Base-by-base conservation (phyloP, 805 yeast species). In the Kockiozyma suomiensis region DNA sequence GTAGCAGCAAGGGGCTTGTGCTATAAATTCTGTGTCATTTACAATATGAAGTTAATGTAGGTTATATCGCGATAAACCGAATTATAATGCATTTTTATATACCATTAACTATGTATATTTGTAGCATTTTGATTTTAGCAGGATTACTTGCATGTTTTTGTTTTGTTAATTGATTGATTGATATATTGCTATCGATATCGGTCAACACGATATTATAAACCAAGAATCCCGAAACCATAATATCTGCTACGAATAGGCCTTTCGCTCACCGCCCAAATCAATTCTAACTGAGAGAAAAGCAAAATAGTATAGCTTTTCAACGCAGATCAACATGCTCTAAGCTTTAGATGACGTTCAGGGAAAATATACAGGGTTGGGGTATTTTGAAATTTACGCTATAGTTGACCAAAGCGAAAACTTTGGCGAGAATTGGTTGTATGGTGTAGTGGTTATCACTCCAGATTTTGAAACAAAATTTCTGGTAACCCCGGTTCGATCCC, bases 401-500 rank as follows among this genome's bases (percentile, higher is more conserved):
- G 2, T 2, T 10, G 10, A 4, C 46, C 15, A 21, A 21, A 21
- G 15, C 8, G 8, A 15, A 10, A 41, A 19, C 7, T 21, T 41
- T 12, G 26, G 32, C 28, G 19, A 6, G n/a, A 12, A 35, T 32
- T 3, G 66, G 66, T 62, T 62, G 66, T 62, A 56, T 62, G 50
- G 66, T 62, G 66, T 62, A 62, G 66, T 62, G 66, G 66, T 58
- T 56, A 62, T 59, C 66, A 62, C 66, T 37, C 64, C 66, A 62
- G 66, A 56, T 62, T 62, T 62, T 62, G 66, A 62, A 8, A 17
- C n/a, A 26, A 50, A 48, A 32, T 37, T 62, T 62, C 66, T 62
- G 66, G 66, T 48, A 50, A 62, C 66, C 66, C 66, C 66, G 65
- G 66, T 62, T 62, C 66, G 66, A 62, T 51, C 64, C 66, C 66